phyloP scores from a whole-genome alignment of 352 stramenopile species.

The Pythium pyrilobum region DNA sequence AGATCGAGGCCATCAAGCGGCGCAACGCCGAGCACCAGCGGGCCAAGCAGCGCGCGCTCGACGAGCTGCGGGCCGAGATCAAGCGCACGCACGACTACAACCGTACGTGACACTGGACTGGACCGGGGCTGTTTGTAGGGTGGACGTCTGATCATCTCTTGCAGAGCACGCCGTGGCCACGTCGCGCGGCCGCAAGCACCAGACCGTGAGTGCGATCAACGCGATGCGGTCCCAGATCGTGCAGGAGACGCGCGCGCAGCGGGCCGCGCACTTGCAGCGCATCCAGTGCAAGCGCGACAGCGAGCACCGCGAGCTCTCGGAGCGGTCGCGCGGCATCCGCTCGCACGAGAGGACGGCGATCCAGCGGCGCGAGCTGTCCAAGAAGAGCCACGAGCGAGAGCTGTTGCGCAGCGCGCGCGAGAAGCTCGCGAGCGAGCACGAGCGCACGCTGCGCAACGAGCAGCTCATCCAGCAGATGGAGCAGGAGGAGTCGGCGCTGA shows the following conservation, averaged over 20 bases:
- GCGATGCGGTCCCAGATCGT: slow-evolving; percentile 47
- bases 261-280: slow-evolving; percentile 29
- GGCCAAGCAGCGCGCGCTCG: slow-evolving; percentile 39
- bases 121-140: background rate
- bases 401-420: slow-evolving; percentile 40
- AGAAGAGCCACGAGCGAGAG: slow-evolving; percentile 49
- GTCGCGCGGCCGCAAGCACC: slow-evolving; percentile 35
- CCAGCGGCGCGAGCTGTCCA: slow-evolving; percentile 31
- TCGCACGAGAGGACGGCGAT: slow-evolving; percentile 39
- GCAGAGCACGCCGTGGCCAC: slow-evolving; percentile 26
- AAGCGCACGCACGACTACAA: slow-evolving; percentile 44
- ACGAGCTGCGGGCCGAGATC: slow-evolving; percentile 56
- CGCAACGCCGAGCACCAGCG: slow-evolving; percentile 49
- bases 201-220: slow-evolving; percentile 32
- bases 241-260: slow-evolving; percentile 43
- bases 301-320: slow-evolving; percentile 30
- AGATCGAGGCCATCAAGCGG: slow-evolving; percentile 59
- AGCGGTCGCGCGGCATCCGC: slow-evolving; percentile 50
- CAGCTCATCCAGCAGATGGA: slow-evolving; percentile 66
- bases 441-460: slow-evolving; percentile 46
- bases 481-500: slow-evolving; percentile 46
- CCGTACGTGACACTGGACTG: slow-evolving; percentile 22
- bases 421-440: slow-evolving; percentile 44
- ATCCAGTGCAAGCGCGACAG: slow-evolving; percentile 40
- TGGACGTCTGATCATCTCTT: background rate